Evolutionary conservation across 2,329 filamentous ascomycete genomes (phyloP).

Genomic region (Fusarium abutilonis): DNA sequence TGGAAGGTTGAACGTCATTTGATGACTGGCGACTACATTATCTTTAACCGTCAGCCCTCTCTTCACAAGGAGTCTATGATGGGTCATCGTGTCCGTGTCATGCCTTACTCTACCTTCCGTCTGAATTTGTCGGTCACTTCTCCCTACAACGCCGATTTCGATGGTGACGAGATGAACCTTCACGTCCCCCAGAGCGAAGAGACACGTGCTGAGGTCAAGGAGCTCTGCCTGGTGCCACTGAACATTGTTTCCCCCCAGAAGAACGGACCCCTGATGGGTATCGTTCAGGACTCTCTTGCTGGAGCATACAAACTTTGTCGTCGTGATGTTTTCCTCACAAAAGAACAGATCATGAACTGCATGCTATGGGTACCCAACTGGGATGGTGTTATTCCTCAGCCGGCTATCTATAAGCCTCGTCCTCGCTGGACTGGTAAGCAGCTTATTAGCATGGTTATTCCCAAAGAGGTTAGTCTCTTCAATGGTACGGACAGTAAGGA

Average conservation of each 20-base stretch:
- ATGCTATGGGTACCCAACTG: constrained; percentile 98
- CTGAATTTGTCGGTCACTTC: constrained; percentile 97
- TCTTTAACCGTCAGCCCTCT: constrained; percentile 99
- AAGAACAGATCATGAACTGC: constrained; percentile 94
- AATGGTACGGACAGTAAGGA: constrained; percentile 68
- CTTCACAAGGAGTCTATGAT: constrained; percentile 99
- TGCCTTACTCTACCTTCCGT: constrained; percentile 99
- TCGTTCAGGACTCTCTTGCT: constrained; percentile 96
- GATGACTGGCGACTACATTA: constrained; percentile 95
- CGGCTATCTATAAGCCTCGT: constrained; percentile 91
- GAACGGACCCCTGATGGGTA: constrained; percentile 98
- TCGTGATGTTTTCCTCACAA: constrained; percentile 88
- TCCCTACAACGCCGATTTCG: constrained; percentile 99
- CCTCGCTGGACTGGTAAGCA: constrained; percentile 99
- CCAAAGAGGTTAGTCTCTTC: constrained; percentile 82
- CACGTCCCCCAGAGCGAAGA: constrained; percentile 99
- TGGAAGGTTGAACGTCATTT: constrained; percentile 99
- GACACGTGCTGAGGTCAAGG: constrained; percentile 90
- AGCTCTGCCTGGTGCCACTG: constrained; percentile 96
- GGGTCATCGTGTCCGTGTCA: constrained; percentile 96
- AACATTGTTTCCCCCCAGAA: constrained; percentile 98
- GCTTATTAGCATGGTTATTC: constrained; percentile 92
- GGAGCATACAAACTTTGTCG: constrained; percentile 97
- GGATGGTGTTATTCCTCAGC: constrained; percentile 93
- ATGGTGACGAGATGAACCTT: constrained; percentile 99